Conservation (phyloP, 208 protist species). For the Trypanosoma boissoni region DNA sequence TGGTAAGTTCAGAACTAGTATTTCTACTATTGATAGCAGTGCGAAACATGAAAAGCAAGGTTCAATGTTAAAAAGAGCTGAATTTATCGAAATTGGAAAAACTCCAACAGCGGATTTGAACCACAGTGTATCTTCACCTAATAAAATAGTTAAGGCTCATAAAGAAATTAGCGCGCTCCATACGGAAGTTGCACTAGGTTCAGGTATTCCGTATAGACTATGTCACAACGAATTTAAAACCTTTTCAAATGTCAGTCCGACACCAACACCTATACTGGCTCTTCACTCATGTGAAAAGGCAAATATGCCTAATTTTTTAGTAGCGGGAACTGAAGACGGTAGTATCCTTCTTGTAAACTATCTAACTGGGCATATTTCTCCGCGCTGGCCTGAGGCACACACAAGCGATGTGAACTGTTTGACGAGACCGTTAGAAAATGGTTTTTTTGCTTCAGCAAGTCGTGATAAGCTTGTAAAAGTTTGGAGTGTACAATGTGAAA, state of each 20-base stretch:
- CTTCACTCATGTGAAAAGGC: conserved; percentile 52
- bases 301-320: conserved; percentile 40
- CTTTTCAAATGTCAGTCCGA: conserved; percentile 49
- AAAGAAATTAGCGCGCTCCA: neutral
- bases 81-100: neutral
- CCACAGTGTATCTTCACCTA: neutral
- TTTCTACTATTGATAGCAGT: no score
- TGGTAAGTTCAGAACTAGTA: no score
- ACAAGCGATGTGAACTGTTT: conserved; percentile 52
- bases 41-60: no score
- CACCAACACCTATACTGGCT: conserved; percentile 31
- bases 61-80: no score
- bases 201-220: neutral
- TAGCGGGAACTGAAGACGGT: conserved; percentile 59
- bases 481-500: conserved; percentile 46
- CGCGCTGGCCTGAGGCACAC: conserved; percentile 53
- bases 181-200: neutral
- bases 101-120: no score
- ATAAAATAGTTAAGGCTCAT: neutral
- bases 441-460: conserved; percentile 51
- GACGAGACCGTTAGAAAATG: conserved; percentile 38
- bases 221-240: conserved; percentile 43
- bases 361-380: conserved; percentile 58
- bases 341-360: conserved; percentile 58
- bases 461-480: conserved; percentile 66